These are phyloP conservation scores for Psilocybe mexicana DNA, from an alignment of 1,284 basidiomycete genomes.

Conservation along the genomic window DNA sequence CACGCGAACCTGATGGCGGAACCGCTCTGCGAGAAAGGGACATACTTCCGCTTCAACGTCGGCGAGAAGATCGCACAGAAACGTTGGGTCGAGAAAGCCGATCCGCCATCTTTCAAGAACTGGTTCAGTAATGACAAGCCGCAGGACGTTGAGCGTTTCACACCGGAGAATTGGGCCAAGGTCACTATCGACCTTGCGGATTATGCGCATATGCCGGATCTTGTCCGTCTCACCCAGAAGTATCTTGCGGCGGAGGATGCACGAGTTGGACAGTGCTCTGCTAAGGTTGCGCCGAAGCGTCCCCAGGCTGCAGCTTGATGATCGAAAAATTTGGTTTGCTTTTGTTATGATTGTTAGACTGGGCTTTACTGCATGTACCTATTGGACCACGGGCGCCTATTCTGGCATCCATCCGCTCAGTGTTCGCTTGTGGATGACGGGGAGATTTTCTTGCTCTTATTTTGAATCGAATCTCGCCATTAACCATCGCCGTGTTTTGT, in stretches of 20 bases:
- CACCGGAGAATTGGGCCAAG: conserved; percentile 22
- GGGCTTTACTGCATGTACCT: too few relatives aligned
- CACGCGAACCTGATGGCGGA: conserved; percentile 18
- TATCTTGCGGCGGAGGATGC: not conserved
- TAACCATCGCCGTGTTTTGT: too few relatives aligned
- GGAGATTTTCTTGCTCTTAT: too few relatives aligned
- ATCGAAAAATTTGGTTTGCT: too few relatives aligned
- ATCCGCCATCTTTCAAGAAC: conserved; percentile 13
- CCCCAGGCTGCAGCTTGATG: not conserved
- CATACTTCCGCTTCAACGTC: conserved; percentile 24
- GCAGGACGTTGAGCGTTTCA: conserved; percentile 16
- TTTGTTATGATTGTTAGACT: too few relatives aligned
- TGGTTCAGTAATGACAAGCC: conserved; percentile 11
- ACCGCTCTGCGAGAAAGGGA: conserved; percentile 11
- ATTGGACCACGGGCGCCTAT: too few relatives aligned
- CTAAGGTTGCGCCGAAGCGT: not conserved
- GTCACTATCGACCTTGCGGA: conserved; percentile 22
- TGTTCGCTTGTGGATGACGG: too few relatives aligned
- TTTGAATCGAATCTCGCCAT: too few relatives aligned
- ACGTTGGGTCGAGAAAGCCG: conserved; percentile 21
- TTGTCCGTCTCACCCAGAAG: conserved; percentile 19
- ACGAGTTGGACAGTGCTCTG: not conserved
- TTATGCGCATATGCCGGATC: conserved; percentile 21
- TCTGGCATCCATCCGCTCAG: too few relatives aligned
- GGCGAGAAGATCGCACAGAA: conserved; percentile 22